Base-by-base conservation (phyloP, 345 rosid genomes). In the Kandelia obovata region DNA sequence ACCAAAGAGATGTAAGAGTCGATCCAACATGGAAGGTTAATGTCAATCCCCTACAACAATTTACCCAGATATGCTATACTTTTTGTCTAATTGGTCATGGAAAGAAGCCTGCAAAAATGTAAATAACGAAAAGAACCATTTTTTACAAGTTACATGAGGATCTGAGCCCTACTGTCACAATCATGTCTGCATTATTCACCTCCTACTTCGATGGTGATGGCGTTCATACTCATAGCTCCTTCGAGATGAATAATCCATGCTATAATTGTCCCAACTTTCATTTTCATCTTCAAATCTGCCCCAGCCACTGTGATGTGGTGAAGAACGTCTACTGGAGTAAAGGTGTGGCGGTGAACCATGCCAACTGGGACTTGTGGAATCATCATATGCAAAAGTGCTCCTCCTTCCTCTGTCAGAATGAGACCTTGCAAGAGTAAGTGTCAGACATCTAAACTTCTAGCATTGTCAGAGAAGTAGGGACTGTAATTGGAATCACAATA, bases 361-460 rank as follows among this genome's bases (percentile, higher is more conserved):
- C 10, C 75, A 61, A 53, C 74, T 67, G 19, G 43, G 76, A 63
- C 39, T 59, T 4, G 10, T 47, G 62, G 34, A 73, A 67, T 84
- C 88, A 31, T 83, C 82, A 55, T 68, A 61, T 11, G 26, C 58
- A 62, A 68, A 57, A 19, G 79, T 66, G 69, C 84, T 80, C 76
- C 85, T 79, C 70, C 77, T 79, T 26, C 85, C 82, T 77, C 86
- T 80, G 34, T 81, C 94, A 1, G 75, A 67, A 58, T 55, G 58
- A 37, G 83, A 71, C 73, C 88, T 74, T 43, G 76, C 77, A 17
- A 51, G 62, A 69, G 69, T 21, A 15, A 80, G 78, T 61, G 80
- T 79, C 53, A 80, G 67, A 47, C 63, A 71, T 73, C 78, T 80
- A 37, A 70, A 55, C 19, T 43, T 43, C 49, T 43, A 15, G 49